phyloP scores from a whole-genome alignment of 306 rosid species.

The Fragaria ananassa region DNA sequence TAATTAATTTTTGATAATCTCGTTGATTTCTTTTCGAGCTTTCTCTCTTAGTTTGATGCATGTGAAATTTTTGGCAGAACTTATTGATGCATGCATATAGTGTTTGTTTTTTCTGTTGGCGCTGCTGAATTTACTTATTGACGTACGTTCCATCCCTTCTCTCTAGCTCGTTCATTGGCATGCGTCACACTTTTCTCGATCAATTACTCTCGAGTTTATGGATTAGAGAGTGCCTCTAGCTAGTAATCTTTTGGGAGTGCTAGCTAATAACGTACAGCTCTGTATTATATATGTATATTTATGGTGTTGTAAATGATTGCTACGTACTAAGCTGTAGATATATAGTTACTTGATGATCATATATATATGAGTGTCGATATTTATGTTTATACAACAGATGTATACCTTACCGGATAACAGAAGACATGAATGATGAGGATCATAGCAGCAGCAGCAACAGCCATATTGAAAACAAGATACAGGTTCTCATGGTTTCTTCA shows the following conservation, averaged over 20 bases:
- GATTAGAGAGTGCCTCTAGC: no score
- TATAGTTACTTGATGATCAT: background rate
- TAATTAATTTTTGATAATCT: background rate
- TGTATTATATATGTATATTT: no score
- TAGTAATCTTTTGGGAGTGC: no score
- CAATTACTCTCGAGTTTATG: no score
- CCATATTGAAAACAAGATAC: slow-evolving; percentile 37
- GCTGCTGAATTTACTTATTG: background rate
- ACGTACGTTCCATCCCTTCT: background rate
- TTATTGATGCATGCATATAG: no score
- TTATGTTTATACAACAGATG: slow-evolving; percentile 46
- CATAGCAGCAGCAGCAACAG: slow-evolving; percentile 11
- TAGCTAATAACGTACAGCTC: no score
- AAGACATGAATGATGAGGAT: slow-evolving; percentile 28
- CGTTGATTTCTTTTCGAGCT: background rate
- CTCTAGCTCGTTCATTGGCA: background rate
- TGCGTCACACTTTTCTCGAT: background rate
- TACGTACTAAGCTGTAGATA: background rate
- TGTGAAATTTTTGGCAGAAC: no score
- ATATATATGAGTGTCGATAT: background rate
- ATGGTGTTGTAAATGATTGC: background rate
- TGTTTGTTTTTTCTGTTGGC: background rate
- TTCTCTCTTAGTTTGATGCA: background rate
- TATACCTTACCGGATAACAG: slow-evolving; percentile 66
- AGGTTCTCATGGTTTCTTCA: slow-evolving; percentile 87